A percentile compares a stretch with the other conserved stretches of the same genome.
phyloP scores from a whole-genome alignment of 305 asterid genomes.

The Fraxinus sp. region DNA sequence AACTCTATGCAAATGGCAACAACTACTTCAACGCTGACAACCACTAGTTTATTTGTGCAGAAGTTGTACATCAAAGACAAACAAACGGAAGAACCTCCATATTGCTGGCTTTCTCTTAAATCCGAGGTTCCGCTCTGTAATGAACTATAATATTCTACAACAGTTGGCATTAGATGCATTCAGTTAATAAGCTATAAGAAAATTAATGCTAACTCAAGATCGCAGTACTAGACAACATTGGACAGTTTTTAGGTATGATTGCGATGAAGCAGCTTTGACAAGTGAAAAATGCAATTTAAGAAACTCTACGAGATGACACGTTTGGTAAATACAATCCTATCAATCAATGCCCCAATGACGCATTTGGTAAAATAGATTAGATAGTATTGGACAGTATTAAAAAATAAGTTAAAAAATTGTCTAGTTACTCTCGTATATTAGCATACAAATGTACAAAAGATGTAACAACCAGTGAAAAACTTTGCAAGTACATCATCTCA shows the following conservation, averaged over 20 bases:
- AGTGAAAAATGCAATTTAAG: neutral
- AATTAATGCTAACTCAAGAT: neutral
- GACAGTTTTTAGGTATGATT: neutral
- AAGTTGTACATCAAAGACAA: too few relatives aligned
- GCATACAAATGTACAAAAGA: neutral
- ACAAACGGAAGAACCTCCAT: too few relatives aligned
- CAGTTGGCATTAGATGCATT: too few relatives aligned
- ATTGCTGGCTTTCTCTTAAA: too few relatives aligned
- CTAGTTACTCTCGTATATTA: neutral
- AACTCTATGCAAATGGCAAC: too few relatives aligned
- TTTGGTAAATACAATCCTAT: neutral
- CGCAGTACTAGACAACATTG: neutral
- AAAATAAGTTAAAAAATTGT: neutral
- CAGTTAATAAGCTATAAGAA: too few relatives aligned
- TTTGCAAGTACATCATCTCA: neutral
- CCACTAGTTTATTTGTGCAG: too few relatives aligned
- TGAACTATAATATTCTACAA: too few relatives aligned
- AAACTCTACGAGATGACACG: neutral
- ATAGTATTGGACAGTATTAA: too few relatives aligned
- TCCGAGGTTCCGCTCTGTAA: too few relatives aligned
- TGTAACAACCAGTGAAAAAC: neutral
- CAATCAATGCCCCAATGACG: neutral
- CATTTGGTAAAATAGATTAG: neutral
- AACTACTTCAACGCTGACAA: too few relatives aligned
- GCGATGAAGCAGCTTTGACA: neutral